phyloP scores from a whole-genome alignment of 345 rosid genomes.

The Theobroma cacao region DNA sequence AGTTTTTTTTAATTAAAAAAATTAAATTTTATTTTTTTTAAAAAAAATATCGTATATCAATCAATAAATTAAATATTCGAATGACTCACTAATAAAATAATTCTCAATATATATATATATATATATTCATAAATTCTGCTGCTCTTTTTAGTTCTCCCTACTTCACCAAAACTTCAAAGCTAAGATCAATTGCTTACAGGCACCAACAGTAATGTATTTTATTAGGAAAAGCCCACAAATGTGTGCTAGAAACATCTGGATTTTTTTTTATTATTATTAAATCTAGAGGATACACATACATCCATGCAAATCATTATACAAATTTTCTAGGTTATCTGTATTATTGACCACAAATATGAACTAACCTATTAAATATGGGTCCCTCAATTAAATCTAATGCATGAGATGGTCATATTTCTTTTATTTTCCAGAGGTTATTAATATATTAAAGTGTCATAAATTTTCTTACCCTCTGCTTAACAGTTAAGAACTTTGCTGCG shows the following conservation, averaged over 20 bases:
- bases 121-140: too few species aligned
- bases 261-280: neutral
- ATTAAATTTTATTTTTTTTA: too few species aligned
- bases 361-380: neutral
- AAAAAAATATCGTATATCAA: too few species aligned
- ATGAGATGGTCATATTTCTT: neutral
- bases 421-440: neutral
- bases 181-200: too few species aligned
- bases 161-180: too few species aligned
- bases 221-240: neutral
- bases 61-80: too few species aligned
- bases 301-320: neutral
- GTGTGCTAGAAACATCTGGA: neutral
- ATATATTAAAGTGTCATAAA: neutral
- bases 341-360: neutral
- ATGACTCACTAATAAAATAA: too few species aligned
- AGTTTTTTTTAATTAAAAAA: too few species aligned
- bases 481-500: neutral
- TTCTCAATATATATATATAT: too few species aligned
- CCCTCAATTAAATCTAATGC: neutral
- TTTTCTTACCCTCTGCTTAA: neutral
- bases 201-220: too few species aligned
- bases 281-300: neutral
- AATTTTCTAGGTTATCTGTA: neutral
- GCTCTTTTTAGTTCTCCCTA: too few species aligned